phyloP scores from a whole-genome alignment of 2,329 filamentous ascomycete species.

The Neoscytalidium dimidiatum region DNA sequence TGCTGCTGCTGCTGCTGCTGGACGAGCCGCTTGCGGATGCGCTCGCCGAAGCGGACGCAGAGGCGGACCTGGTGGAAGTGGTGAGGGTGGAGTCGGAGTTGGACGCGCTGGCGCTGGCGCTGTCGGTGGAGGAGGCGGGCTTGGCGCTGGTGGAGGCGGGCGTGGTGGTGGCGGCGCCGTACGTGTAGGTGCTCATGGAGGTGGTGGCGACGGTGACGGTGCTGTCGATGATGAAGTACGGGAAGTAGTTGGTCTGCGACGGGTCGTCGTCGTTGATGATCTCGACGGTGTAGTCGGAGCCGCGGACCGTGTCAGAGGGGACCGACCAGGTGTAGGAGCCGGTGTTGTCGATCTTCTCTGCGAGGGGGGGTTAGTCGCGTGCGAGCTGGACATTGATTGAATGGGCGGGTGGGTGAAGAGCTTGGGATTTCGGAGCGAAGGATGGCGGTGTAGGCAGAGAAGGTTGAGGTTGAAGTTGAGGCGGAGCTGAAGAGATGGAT shows the following conservation, averaged over 20 bases:
- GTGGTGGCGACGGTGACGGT: constrained; percentile 40
- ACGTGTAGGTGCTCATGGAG: constrained; percentile 28
- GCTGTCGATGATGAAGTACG: constrained; percentile 52
- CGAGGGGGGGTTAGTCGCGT: neutral
- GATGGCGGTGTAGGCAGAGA: too few relatives aligned
- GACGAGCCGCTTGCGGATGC: constrained; percentile 28
- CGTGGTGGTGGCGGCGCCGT: constrained; percentile 34
- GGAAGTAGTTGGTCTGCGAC: constrained; percentile 53
- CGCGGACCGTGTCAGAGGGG: constrained; percentile 41
- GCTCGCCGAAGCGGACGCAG: constrained; percentile 14
- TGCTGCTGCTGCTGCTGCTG: constrained; percentile 11
- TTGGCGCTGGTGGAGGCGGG: constrained; percentile 20
- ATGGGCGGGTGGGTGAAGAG: neutral
- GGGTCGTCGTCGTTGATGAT: constrained; percentile 52
- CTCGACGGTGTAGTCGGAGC: constrained; percentile 54
- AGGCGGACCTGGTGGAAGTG: constrained; percentile 28
- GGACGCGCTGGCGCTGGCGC: constrained; percentile 29
- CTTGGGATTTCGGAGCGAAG: too few relatives aligned
- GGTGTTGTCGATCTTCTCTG: constrained; percentile 51
- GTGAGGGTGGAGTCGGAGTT: constrained; percentile 20
- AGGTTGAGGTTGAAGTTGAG: too few relatives aligned
- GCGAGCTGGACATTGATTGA: neutral
- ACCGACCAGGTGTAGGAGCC: constrained; percentile 53
- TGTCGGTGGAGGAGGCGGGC: constrained; percentile 27
- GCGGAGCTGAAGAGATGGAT: too few relatives aligned